A percentile compares a stretch with the other conserved stretches of the same genome.
Conservation (phyloP, 1,284 basidiomycete species). For the Calocybe gambosa region DNA sequence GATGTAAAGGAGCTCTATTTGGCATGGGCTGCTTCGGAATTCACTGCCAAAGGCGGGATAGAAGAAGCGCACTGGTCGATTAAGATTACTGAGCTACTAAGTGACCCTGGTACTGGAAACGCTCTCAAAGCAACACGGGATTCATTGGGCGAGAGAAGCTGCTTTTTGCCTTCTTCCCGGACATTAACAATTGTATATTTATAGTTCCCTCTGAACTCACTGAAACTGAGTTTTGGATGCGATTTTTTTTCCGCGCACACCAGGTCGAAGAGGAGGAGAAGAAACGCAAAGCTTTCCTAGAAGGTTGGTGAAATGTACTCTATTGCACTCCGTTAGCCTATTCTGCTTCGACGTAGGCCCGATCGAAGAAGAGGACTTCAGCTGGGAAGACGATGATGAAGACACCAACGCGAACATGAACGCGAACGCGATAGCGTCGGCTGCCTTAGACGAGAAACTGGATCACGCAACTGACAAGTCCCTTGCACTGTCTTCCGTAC, state of each 20-base stretch:
- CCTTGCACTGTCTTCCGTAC: conserved; percentile 2
- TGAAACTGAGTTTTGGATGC: conserved; percentile 77
- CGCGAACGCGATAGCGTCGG: conserved; percentile 12
- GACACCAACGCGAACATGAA: conserved; percentile 23
- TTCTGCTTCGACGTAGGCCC: conserved; percentile 33
- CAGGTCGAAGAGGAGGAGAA: conserved; percentile 83
- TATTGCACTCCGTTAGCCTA: conserved; percentile 6
- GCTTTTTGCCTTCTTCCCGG: conserved; percentile 9
- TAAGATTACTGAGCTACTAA: conserved; percentile 45
- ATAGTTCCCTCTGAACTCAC: conserved; percentile 58
- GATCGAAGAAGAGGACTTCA: conserved; percentile 69
- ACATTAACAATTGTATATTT: conserved; percentile 1
- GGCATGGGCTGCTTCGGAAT: conserved; percentile 53
- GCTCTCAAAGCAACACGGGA: conserved; percentile 55
- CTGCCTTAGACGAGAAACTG: conserved; percentile 1
- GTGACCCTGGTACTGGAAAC: conserved; percentile 47
- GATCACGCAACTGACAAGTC: conserved; percentile 1
- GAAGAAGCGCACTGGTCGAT: conserved; percentile 48
- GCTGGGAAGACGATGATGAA: conserved; percentile 77
- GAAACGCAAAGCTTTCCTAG: conserved; percentile 73
- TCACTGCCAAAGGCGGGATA: conserved; percentile 51
- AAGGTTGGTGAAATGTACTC: conserved; percentile 45
- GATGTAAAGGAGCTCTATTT: conserved; percentile 58
- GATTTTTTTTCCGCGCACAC: conserved; percentile 87
- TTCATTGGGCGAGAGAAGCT: conserved; percentile 46